A percentile compares a stretch with the other conserved stretches of the same genome.
phyloP scores from a whole-genome alignment of 1,284 basidiomycete species.

The Malassezia cuniculi region DNA sequence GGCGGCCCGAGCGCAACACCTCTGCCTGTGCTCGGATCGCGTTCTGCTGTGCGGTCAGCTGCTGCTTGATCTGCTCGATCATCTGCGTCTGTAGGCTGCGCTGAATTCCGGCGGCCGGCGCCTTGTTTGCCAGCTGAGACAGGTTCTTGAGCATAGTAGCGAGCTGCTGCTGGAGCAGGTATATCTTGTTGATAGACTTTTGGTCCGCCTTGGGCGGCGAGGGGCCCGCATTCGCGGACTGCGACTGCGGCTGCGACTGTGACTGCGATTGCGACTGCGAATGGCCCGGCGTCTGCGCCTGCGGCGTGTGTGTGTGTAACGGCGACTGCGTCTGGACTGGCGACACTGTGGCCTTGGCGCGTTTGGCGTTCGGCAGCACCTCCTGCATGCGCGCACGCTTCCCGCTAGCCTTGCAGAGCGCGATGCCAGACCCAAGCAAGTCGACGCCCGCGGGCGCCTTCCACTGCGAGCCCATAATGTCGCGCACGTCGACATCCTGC shows the following conservation, averaged over 20 bases:
- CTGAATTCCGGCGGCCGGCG: slow-evolving; percentile 11
- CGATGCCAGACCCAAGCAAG: not conserved
- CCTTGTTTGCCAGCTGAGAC: slow-evolving; percentile 13
- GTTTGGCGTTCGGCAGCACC: slow-evolving; percentile 14
- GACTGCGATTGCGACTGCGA: not conserved
- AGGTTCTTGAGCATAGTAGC: slow-evolving; percentile 33
- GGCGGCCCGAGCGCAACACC: slow-evolving; percentile 16
- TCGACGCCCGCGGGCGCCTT: not conserved
- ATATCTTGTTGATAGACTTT: slow-evolving; percentile 18
- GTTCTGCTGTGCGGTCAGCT: slow-evolving; percentile 22
- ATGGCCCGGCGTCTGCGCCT: slow-evolving; percentile 3
- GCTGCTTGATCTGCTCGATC: not conserved
- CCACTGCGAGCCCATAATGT: slow-evolving; percentile 2
- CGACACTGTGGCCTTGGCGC: slow-evolving; percentile 18
- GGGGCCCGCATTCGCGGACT: no score
- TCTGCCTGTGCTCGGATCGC: slow-evolving; percentile 23
- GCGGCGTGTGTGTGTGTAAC: slow-evolving; percentile 1
- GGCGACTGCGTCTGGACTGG: slow-evolving; percentile 5
- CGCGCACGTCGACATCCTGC: not conserved
- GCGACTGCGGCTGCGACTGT: not conserved
- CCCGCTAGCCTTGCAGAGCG: not conserved
- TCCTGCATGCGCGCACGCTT: slow-evolving; percentile 1
- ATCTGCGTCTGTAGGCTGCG: not conserved
- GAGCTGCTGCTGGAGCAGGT: slow-evolving; percentile 29
- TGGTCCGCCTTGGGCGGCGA: slow-evolving; percentile 17